Base-by-base conservation (phyloP, 2,329 filamentous ascomycete genomes). In the Cucurbitaria berberidis region DNA sequence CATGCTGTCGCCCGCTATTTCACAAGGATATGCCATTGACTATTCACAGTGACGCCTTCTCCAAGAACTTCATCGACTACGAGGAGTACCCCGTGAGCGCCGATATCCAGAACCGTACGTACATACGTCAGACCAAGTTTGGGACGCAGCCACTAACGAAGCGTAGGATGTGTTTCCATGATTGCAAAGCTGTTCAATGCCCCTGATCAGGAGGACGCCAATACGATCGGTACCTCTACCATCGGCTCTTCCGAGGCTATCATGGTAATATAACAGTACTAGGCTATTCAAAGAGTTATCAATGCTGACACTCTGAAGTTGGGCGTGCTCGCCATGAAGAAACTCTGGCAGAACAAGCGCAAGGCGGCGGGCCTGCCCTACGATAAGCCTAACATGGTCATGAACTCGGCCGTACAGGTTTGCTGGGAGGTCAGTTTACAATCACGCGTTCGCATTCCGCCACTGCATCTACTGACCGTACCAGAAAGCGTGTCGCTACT, bases 401-500 rank as follows among this genome's bases (percentile, higher is more conserved):
- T 98, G 93, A 95, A 90, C 67, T 91, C 90, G 22, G 93, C 93
- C 27, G 93, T 97, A 2, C 93, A 98, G 78, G 93, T 97, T 35
- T 96, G 92, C 82, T 97, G 93, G 93, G 92, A 97, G 54, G 61
- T 64, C 1, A 49, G 53, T 55, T 6, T 24, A 4, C 19, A 15
- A 15, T 16, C 15, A 1, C 18, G 13, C 11, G n/a, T 39, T 11
- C 10, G 15, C 15, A 3, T n/a, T n/a, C n/a, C n/a, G 36, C 11
- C 16, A 18, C 18, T 8, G 1, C 24, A 9, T 21, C 6, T 3
- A 24, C n/a, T 45, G 8, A 53, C 35, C 2, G 16, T 16, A 19
- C 13, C 21, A 65, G 76, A 97, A 97, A 81, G 79, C 79, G 0
- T 77, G 78, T 36, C 84, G 91, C 45, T 96, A 96, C 79, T 95